Percentiles rank a stretch among this genome's conserved stretches.
These are phyloP conservation scores for Calvatia gigantea DNA, from an alignment of 768 basidiomycete genomes.

Conservation along the genomic window DNA sequence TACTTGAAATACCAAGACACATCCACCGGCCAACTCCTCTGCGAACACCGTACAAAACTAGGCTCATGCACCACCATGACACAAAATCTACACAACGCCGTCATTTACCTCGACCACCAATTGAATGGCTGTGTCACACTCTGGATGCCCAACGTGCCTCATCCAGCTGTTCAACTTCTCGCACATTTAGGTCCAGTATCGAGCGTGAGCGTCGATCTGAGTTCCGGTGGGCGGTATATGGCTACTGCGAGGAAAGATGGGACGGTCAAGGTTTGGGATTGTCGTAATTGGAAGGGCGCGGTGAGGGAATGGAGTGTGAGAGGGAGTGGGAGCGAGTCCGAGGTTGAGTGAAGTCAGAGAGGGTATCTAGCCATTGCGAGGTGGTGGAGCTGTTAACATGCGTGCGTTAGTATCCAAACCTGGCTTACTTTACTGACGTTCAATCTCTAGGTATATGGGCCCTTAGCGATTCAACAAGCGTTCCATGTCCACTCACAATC, in stretches of 20 bases:
- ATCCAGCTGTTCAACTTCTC: constrained; percentile 87
- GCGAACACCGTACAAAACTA: constrained; percentile 86
- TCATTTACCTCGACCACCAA: constrained; percentile 91
- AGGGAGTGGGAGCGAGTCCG: constrained; percentile 52
- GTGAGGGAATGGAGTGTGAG: constrained; percentile 75
- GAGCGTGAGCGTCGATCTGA: constrained; percentile 80
- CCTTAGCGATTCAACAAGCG: constrained; percentile 58
- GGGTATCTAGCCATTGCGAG: constrained; percentile 80
- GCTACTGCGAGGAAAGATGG: constrained; percentile 87
- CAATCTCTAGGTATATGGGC: constrained; percentile 67
- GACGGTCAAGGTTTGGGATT: constrained; percentile 94
- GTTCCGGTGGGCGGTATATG: constrained; percentile 85
- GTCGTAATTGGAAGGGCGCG: constrained; percentile 89
- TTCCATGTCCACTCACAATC: constrained; percentile 51
- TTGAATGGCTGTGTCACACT: constrained; percentile 95
- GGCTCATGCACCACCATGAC: constrained; percentile 83
- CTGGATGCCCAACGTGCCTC: constrained; percentile 93
- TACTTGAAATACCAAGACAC: constrained; percentile 97
- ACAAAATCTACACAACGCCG: constrained; percentile 91
- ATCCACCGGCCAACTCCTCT: constrained; percentile 84
- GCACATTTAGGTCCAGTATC: constrained; percentile 88
- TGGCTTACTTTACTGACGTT: constrained; percentile 5
- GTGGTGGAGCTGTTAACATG: constrained; percentile 83
- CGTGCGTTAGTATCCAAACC: constrained; percentile 19
- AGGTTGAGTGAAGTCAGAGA: constrained; percentile 81